Evolutionary conservation across 1,284 basidiomycete species (phyloP).

Genomic region (Apiotrichum siamense): DNA sequence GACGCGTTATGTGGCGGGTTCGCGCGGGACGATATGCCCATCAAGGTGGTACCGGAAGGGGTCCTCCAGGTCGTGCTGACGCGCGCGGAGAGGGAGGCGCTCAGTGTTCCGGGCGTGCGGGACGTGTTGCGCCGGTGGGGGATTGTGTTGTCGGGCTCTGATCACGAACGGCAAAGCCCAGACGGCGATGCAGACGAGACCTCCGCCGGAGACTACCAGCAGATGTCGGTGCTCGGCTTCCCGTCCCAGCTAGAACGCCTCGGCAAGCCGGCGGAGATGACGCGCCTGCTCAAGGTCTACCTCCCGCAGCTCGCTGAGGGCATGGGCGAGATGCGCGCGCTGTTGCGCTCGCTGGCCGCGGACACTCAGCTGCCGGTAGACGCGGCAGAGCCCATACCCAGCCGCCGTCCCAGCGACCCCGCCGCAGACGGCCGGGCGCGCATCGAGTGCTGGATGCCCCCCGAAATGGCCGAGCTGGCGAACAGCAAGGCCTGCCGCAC

Average conservation of each 20-base stretch:
- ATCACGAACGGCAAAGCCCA: conserved; percentile 26
- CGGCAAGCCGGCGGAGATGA: conserved; percentile 30
- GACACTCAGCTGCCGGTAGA: conserved; percentile 4
- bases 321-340: conserved; percentile 28
- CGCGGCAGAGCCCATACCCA: no score
- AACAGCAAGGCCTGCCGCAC: conserved; percentile 92
- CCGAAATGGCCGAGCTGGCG: conserved; percentile 67
- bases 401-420: no score
- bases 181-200: no score
- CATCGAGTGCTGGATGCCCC: conserved; percentile 70
- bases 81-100: conserved; percentile 55
- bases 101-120: conserved; percentile 35
- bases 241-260: conserved; percentile 40
- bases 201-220: conserved; percentile 34
- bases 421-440: conserved; percentile 46
- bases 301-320: conserved; percentile 24
- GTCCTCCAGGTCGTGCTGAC: conserved; percentile 60
- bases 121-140: conserved; percentile 66
- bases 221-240: conserved; percentile 38
- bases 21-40: conserved; percentile 47
- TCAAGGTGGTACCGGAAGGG: conserved; percentile 26
- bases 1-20: conserved; percentile 60
- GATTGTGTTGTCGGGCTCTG: no score
- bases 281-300: conserved; percentile 31
- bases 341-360: conserved; percentile 17